Conservation (phyloP, 2,329 filamentous ascomycete species). For the Epichloe bromicola region DNA sequence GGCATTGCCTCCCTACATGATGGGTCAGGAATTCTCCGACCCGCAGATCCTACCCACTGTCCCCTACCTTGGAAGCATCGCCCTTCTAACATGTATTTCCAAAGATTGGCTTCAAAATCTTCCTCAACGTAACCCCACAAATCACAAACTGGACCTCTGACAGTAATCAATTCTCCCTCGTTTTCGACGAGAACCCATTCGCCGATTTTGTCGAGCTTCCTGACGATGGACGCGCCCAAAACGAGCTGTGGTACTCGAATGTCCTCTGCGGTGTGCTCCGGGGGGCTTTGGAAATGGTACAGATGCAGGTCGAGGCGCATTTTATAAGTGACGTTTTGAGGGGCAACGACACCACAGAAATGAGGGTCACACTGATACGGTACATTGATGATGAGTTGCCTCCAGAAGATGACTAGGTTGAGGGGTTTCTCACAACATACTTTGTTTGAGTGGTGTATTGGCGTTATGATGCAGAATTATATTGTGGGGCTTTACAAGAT, state of each 20-base stretch:
- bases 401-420: conserved; percentile 73
- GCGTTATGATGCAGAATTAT: background rate
- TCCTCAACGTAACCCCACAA: conserved; percentile 87
- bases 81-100: background rate
- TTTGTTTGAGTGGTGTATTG: background rate
- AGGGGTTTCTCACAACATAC: background rate
- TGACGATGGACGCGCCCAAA: conserved; percentile 88
- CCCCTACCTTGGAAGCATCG: background rate
- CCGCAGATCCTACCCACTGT: background rate
- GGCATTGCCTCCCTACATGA: background rate
- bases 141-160: conserved; percentile 94
- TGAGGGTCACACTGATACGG: conserved; percentile 80
- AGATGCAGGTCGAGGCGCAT: conserved; percentile 97
- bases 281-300: conserved; percentile 93
- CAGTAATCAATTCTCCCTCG: conserved; percentile 88
- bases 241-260: conserved; percentile 97
- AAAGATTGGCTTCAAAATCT: conserved; percentile 96
- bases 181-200: conserved; percentile 94
- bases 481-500: no score
- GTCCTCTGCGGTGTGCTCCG: conserved; percentile 87
- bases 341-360: conserved; percentile 93
- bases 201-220: conserved; percentile 96
- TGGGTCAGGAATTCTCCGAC: background rate
- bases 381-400: conserved; percentile 98
- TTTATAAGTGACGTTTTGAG: conserved; percentile 89